Percentiles rank a stretch among this genome's conserved stretches.
phyloP scores from a whole-genome alignment of 805 yeast species.

The Yarrowia bubula region DNA sequence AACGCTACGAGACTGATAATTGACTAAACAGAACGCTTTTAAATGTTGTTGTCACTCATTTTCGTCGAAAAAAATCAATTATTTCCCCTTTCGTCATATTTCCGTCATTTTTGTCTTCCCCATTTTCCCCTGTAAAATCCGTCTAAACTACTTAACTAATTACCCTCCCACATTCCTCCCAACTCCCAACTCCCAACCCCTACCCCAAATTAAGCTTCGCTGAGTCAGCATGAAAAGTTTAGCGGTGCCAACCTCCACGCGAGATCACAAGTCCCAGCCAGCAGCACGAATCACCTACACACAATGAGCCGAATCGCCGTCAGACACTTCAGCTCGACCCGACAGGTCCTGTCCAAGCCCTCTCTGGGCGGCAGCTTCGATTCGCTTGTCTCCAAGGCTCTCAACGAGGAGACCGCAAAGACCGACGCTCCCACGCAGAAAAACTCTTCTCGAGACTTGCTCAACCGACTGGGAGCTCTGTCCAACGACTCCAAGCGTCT shows the following conservation, averaged over 20 bases:
- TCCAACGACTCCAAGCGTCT: conserved; percentile 26
- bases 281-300: background rate
- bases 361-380: conserved; percentile 7
- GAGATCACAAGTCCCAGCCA: background rate
- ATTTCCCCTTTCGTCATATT: no score
- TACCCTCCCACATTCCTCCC: no score
- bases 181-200: background rate
- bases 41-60: no score
- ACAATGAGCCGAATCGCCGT: conserved; percentile 18
- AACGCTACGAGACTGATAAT: no score
- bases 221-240: conserved; percentile 11
- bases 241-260: background rate
- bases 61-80: no score
- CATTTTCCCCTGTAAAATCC: no score
- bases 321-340: conserved; percentile 20
- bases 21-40: no score
- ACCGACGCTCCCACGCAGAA: background rate
- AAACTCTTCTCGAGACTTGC: conserved; percentile 22
- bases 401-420: conserved; percentile 17
- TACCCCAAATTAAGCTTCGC: background rate
- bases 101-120: no score
- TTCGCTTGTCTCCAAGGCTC: conserved; percentile 15
- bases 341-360: conserved; percentile 24
- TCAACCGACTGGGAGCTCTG: conserved; percentile 21
- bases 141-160: no score